A percentile compares a stretch with the other conserved stretches of the same genome.
Evolutionary conservation across 1,284 basidiomycete species (phyloP).

Genomic region (Rhizopogon parksii): DNA sequence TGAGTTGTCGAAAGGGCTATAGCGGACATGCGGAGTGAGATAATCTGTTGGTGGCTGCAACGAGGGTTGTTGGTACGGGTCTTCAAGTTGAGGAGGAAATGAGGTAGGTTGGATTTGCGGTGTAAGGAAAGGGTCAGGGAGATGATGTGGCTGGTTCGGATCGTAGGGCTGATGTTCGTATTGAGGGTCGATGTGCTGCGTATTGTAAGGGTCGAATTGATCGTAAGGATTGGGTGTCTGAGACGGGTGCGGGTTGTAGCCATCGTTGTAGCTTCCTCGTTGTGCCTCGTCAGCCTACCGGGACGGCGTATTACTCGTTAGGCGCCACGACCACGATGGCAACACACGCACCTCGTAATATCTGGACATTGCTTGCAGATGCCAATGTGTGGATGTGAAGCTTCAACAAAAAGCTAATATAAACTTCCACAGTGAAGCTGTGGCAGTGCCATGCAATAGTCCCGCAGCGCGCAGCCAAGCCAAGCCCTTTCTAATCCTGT

Average conservation of each 20-base stretch:
- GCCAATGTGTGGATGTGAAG: no score
- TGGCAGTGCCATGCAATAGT: neutral
- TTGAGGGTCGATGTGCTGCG: conserved; percentile 11
- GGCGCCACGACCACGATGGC: neutral
- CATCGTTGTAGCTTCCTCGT: conserved; percentile 49
- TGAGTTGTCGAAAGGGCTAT: conserved; percentile 21
- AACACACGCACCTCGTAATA: conserved; percentile 2
- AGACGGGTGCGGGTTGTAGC: conserved; percentile 39
- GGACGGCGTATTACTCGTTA: neutral
- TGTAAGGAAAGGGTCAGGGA: conserved; percentile 20
- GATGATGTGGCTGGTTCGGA: conserved; percentile 19
- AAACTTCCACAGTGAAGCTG: neutral
- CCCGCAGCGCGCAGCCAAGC: no score
- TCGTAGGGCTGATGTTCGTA: conserved; percentile 26
- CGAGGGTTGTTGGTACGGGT: conserved; percentile 28
- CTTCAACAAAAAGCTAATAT: neutral
- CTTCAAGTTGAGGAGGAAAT: conserved; percentile 20
- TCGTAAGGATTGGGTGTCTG: conserved; percentile 21
- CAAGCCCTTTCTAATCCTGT: no score
- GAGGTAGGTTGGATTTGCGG: conserved; percentile 13
- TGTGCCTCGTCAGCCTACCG: conserved; percentile 50
- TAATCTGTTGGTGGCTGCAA: conserved; percentile 26
- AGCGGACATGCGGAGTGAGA: conserved; percentile 20
- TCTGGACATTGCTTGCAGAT: neutral
- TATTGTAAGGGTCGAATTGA: conserved; percentile 12